Evolutionary conservation across 257 asterid genomes (phyloP).

Genomic region (Nicotiana noctiflora): DNA sequence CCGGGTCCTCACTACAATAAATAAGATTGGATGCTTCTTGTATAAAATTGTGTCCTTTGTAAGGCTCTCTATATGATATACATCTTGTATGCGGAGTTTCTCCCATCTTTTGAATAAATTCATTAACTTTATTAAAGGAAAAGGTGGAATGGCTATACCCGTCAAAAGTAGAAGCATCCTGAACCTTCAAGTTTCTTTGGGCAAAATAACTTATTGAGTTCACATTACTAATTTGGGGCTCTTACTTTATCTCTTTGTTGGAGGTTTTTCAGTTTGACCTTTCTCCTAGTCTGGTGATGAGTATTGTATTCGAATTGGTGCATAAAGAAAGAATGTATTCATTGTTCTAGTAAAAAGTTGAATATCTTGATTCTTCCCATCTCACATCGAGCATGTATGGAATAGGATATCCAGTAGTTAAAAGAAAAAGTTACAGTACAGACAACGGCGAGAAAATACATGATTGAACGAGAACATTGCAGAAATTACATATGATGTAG

Average conservation of each 20-base stretch:
- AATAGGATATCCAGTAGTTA: background rate
- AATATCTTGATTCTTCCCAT: background rate
- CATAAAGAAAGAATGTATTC: background rate
- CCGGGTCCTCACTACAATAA: background rate
- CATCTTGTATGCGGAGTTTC: background rate
- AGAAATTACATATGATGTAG: background rate
- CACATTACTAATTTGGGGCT: background rate
- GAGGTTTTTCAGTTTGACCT: background rate
- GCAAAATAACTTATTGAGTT: background rate
- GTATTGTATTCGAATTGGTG: background rate
- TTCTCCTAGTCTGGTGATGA: background rate
- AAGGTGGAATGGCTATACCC: background rate
- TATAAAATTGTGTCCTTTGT: background rate
- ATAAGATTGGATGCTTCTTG: background rate
- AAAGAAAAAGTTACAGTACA: background rate
- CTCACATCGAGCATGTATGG: background rate
- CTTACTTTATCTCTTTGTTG: background rate
- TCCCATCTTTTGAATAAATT: background rate
- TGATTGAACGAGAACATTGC: background rate
- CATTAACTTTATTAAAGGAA: background rate
- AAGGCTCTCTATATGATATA: constrained; percentile 3
- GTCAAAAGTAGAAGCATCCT: constrained; percentile 3
- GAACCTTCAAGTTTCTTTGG: background rate
- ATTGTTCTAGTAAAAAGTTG: background rate
- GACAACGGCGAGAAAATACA: background rate